Evolutionary conservation across 768 basidiomycete species (phyloP).

Genomic region (Cantharellus cinnabarinus): DNA sequence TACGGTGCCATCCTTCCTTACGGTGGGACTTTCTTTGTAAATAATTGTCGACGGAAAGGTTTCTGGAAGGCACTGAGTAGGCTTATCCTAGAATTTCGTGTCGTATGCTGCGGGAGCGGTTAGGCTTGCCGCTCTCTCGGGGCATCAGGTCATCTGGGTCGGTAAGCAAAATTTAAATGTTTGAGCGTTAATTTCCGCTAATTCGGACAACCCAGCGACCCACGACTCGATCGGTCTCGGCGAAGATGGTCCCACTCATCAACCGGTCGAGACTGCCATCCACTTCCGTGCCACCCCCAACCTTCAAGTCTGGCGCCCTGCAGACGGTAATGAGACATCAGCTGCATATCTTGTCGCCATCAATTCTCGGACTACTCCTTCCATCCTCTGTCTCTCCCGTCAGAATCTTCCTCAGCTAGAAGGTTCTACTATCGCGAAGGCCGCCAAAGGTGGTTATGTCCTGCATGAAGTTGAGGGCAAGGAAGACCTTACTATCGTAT

Average conservation of each 20-base stretch:
- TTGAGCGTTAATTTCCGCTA: background rate
- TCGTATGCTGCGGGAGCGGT: constrained; percentile 88
- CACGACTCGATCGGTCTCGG: constrained; percentile 88
- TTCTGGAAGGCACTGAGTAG: background rate
- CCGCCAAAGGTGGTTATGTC: constrained; percentile 73
- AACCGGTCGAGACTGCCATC: constrained; percentile 76
- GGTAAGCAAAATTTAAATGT: constrained; percentile 26
- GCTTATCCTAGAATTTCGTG: constrained; percentile 53
- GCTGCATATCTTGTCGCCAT: constrained; percentile 73
- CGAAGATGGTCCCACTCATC: constrained; percentile 92
- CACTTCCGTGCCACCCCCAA: constrained; percentile 83
- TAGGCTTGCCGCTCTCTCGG: constrained; percentile 71
- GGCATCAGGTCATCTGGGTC: constrained; percentile 85
- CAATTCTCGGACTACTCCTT: constrained; percentile 55
- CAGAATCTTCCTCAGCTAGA: constrained; percentile 90
- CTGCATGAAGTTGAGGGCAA: constrained; percentile 44
- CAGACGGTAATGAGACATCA: constrained; percentile 94
- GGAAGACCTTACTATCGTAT: constrained; percentile 79
- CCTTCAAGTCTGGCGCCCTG: constrained; percentile 79
- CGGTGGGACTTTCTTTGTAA: constrained; percentile 75
- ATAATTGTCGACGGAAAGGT: constrained; percentile 9
- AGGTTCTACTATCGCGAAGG: constrained; percentile 67
- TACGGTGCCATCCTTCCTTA: constrained; percentile 88
- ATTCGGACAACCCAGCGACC: constrained; percentile 33
- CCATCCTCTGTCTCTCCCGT: constrained; percentile 62